Conservation (phyloP, 2,329 filamentous ascomycete genomes). For the Microsporum canis region DNA sequence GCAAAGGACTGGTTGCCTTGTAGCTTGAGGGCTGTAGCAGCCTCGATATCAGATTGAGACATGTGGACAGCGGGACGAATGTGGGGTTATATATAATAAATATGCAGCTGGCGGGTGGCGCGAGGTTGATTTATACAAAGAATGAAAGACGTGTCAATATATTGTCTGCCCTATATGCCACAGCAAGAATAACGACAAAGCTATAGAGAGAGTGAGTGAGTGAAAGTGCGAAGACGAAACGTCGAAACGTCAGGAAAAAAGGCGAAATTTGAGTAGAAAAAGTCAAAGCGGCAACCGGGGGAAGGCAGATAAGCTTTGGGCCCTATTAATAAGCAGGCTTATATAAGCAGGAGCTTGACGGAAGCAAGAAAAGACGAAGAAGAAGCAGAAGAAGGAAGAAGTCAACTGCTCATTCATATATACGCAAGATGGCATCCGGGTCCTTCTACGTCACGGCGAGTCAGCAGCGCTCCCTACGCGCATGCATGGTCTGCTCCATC, state of each 20-base stretch:
- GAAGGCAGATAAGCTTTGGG: not conserved
- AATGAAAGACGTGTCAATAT: not conserved
- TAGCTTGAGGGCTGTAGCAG: constrained; percentile 77
- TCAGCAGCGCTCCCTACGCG: constrained; percentile 77
- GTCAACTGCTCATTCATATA: not conserved
- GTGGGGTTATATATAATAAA: not conserved
- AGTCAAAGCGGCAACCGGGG: not conserved
- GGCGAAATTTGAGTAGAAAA: not conserved
- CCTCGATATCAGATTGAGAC: constrained; percentile 42
- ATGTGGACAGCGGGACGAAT: constrained; percentile 18
- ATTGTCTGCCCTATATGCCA: not conserved
- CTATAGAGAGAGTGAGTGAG: not conserved
- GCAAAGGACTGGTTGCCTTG: constrained; percentile 90
- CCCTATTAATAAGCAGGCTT: not conserved
- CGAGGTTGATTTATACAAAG: not conserved
- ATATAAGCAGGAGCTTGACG: not conserved
- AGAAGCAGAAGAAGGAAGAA: not conserved
- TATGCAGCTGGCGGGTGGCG: not conserved
- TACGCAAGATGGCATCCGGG: not conserved
- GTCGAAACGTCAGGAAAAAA: not conserved
- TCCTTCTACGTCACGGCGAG: constrained; percentile 57
- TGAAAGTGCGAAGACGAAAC: not conserved
- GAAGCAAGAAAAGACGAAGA: not conserved
- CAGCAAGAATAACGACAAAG: not conserved
- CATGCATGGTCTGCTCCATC: constrained; percentile 97